phyloP scores from a whole-genome alignment of 352 stramenopile genomes.

The Salisapilia sapeloensis region DNA sequence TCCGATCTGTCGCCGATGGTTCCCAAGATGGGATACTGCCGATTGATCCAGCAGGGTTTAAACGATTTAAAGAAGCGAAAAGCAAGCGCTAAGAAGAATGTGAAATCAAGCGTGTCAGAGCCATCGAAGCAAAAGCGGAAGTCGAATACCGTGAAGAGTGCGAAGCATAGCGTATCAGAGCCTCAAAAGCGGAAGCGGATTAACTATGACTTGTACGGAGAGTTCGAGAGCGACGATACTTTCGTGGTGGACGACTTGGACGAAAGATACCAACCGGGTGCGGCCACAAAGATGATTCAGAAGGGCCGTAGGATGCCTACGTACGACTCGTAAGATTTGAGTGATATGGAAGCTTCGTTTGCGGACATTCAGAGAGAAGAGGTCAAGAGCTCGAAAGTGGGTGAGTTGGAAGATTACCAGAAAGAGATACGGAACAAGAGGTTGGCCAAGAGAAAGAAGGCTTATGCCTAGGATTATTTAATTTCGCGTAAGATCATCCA shows the following conservation, averaged over 20 bases:
- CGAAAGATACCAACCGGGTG: conserved; percentile 53
- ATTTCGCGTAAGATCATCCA: too few species aligned
- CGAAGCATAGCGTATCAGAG: too few species aligned
- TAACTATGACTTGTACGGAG: conserved; percentile 53
- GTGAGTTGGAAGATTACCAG: conserved; percentile 68
- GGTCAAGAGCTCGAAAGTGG: conserved; percentile 70
- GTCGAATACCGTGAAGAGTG: too few species aligned
- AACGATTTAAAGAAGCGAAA: conserved; percentile 56
- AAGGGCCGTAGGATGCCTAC: conserved; percentile 53
- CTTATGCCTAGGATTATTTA: too few species aligned
- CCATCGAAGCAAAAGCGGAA: too few species aligned
- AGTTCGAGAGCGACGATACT: conserved; percentile 75
- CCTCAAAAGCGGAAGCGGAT: too few species aligned
- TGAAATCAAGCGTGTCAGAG: too few species aligned
- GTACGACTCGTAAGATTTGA: conserved; percentile 62
- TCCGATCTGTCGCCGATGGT: conserved; percentile 49
- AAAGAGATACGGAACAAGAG: conserved; percentile 79
- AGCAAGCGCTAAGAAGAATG: too few species aligned
- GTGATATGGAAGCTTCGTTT: conserved; percentile 74
- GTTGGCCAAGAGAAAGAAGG: conserved; percentile 56
- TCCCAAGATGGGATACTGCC: conserved; percentile 70
- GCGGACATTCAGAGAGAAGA: conserved; percentile 79
- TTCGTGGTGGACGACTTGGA: conserved; percentile 72
- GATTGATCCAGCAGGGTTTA: conserved; percentile 62
- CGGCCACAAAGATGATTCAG: conserved; percentile 63